Conservation (phyloP, 1,139 yeast species). For the Cylindricascospora bacillispora region DNA sequence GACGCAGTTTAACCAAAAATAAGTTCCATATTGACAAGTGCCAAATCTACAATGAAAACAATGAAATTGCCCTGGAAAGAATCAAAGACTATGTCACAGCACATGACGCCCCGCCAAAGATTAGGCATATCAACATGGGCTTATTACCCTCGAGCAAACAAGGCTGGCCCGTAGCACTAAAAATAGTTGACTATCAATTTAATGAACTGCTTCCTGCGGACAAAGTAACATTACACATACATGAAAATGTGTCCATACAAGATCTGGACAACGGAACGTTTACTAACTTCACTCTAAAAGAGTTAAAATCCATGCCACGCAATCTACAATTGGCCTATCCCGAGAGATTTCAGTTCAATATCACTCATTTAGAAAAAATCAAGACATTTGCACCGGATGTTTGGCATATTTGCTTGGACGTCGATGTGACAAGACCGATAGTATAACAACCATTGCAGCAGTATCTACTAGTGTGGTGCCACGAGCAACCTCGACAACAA, state of each 20-base stretch:
- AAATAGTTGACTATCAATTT: slow-evolving; percentile 15
- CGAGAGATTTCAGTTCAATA: slow-evolving; percentile 7
- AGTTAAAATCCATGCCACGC: no score
- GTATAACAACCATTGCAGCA: no score
- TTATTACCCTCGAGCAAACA: slow-evolving; percentile 55
- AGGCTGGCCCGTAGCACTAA: slow-evolving; percentile 43
- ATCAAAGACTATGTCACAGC: slow-evolving; percentile 16
- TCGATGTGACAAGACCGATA: slow-evolving; percentile 16
- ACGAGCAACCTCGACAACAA: no score
- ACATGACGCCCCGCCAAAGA: slow-evolving; percentile 6
- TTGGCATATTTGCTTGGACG: slow-evolving; percentile 65
- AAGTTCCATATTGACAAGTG: slow-evolving; percentile 25
- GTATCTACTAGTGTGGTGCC: no score
- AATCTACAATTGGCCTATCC: slow-evolving; percentile 3
- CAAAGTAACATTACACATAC: slow-evolving; percentile 44
- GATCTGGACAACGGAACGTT: slow-evolving; percentile 27
- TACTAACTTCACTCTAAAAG: slow-evolving; percentile 4
- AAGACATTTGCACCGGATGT: slow-evolving; percentile 84
- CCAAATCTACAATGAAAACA: slow-evolving; percentile 41
- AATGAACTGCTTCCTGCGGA: background rate
- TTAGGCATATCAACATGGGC: slow-evolving; percentile 67
- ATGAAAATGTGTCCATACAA: slow-evolving; percentile 51
- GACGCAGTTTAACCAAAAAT: slow-evolving; percentile 40
- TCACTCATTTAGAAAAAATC: slow-evolving; percentile 36
- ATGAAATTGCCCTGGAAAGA: slow-evolving; percentile 37